Evolutionary conservation across 768 basidiomycete genomes (phyloP).

Genomic region (Gyrodon lividus): DNA sequence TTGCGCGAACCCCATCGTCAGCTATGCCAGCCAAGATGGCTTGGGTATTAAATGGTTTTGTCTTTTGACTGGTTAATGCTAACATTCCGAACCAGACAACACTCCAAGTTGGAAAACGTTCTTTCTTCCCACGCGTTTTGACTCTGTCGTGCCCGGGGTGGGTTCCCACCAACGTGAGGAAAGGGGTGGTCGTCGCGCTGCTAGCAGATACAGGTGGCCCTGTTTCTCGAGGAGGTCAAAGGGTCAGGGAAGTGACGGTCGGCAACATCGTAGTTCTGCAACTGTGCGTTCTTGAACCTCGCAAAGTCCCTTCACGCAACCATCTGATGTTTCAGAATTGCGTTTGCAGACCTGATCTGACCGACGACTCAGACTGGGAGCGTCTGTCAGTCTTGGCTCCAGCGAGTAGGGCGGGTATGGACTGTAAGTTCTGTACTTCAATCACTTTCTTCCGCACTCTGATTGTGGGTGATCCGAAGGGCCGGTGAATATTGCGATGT

Average conservation of each 20-base stretch:
- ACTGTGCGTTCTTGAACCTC: constrained; percentile 38
- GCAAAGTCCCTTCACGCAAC: neutral
- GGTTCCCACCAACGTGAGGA: constrained; percentile 27
- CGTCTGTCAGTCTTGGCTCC: constrained; percentile 45
- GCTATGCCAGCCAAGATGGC: constrained; percentile 17
- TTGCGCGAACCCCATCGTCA: constrained; percentile 34
- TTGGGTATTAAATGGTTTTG: constrained; percentile 40
- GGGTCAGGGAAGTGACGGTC: constrained; percentile 40
- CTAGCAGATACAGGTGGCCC: constrained; percentile 48
- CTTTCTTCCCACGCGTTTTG: constrained; percentile 45
- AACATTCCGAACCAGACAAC: constrained; percentile 14
- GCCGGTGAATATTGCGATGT: constrained; percentile 52
- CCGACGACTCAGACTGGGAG: constrained; percentile 52
- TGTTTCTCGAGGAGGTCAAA: constrained; percentile 31
- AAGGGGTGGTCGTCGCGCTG: constrained; percentile 44
- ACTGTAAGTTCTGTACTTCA: constrained; percentile 41
- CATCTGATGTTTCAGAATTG: neutral
- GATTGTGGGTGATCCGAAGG: constrained; percentile 39
- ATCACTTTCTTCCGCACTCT: neutral
- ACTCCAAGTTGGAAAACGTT: constrained; percentile 35
- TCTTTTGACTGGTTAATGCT: neutral
- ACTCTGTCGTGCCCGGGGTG: constrained; percentile 42
- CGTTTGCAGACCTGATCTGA: constrained; percentile 49
- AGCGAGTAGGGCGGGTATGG: constrained; percentile 41
- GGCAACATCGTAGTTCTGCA: constrained; percentile 53